Evolutionary conservation across 2,329 filamentous ascomycete genomes (phyloP), one percentile per base, ranked within the genome.

Genomic region (Colletotrichum chrysophilum): DNA sequence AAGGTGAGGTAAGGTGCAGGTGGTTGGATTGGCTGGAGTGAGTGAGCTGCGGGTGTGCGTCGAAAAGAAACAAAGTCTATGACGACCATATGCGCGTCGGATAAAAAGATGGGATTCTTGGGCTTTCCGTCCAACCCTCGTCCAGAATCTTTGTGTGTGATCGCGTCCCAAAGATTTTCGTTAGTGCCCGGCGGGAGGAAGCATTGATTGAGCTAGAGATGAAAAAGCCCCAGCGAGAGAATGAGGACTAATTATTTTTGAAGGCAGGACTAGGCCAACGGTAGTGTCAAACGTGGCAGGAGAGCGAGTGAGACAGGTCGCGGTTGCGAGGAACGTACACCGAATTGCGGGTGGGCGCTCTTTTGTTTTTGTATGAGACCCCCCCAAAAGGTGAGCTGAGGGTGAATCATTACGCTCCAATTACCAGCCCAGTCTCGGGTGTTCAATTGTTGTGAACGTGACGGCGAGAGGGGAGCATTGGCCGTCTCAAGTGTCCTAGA

Each of bases 21-120:
- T 56, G 65, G 65, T 21, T 34, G 30, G 65, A 32, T 28, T 58
- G 66, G 55, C 60, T 43, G 55, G 66, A 24, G 65, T 26, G 16
- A 38, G 24, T 24, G 24, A 18, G 21, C 30, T 34, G 18, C 60
- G 26, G 16, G 28, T 32, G 60, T 34, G 24, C 56, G 28, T 32
- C 18, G 9, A 61, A 34, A 61, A 32, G 18, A 64, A 38, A 28
- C 18, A 36, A 64, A 75, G 73, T 75, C 73, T 75, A 75, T 75
- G 73, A 75, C 73, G 73, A 73, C 73, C 69, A 75, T 58, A 75
- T 75, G 73, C 43, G 73, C 64, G 12, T 65, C 21, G 13, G 4
- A 64, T 55, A 38, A 38, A 48, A 61, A 32, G 61, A 75, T 75
- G 70, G 69, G 73, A 65, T 73, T 75, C 43, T 43, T 52, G 58